Conservation (phyloP, 2,329 filamentous ascomycete species). For the Penicillium italicum region DNA sequence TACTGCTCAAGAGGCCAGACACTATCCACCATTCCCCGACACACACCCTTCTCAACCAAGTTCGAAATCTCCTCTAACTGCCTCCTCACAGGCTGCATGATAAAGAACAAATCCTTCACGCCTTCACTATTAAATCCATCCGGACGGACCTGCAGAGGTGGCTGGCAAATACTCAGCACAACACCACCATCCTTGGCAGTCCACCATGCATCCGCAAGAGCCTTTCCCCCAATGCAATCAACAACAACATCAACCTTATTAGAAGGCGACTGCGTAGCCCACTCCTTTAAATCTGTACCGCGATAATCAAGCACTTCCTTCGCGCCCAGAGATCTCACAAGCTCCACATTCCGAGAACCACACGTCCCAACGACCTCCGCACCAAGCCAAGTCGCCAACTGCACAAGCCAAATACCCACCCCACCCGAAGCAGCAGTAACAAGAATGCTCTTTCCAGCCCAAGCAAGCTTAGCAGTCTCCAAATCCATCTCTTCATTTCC, state of each 20-base stretch:
- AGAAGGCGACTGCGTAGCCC: constrained; percentile 12
- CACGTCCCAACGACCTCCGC: constrained; percentile 42
- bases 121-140: constrained; percentile 20
- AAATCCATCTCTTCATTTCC: constrained; percentile 12
- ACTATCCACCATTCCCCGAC: constrained; percentile 40
- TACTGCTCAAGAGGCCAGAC: constrained; percentile 42
- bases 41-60: constrained; percentile 39
- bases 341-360: constrained; percentile 37
- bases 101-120: constrained; percentile 41
- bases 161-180: constrained; percentile 42
- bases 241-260: constrained; percentile 44
- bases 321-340: constrained; percentile 43
- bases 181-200: constrained; percentile 36
- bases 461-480: neutral
- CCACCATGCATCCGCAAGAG: constrained; percentile 45
- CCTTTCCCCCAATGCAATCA: constrained; percentile 44
- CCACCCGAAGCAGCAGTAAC: constrained; percentile 46
- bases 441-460: constrained; percentile 40
- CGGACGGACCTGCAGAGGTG: constrained; percentile 33
- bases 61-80: constrained; percentile 39
- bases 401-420: constrained; percentile 46
- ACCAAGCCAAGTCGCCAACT: constrained; percentile 27
- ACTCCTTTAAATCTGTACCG: neutral
- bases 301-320: constrained; percentile 43
- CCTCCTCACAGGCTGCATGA: constrained; percentile 39